Evolutionary conservation across 345 rosid species (phyloP), one percentile per base, ranked within the genome.

Genomic region (Balakata baccata): DNA sequence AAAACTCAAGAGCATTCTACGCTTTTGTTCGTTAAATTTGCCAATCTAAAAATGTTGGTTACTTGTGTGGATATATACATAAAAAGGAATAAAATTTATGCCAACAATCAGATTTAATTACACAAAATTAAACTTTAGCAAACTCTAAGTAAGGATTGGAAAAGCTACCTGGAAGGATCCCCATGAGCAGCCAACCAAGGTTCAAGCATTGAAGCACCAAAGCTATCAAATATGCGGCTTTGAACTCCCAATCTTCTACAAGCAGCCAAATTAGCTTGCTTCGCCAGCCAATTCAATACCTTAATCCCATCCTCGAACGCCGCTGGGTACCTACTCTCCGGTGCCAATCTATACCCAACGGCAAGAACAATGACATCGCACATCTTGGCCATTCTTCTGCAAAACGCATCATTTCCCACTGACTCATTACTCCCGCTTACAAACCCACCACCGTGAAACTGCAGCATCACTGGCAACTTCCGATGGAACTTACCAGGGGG

Each of bases 381-480:
- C 54, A 86, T 75, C 79, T 86, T 91, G 3, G 92, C 94, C 6
- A 89, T 81, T 74, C 96, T 72, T 81, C 92, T 81, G 66, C 96
- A 93, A 66, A 93, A 91, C 77, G 66, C 71, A 77, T 94, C 97
- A 68, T 91, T 91, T 17, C 76, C 82, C 61, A 78, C 86, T 18
- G 93, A 82, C 63, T 83, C 91, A 64, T 87, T 88, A 68, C 97
- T 87, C 74, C 97, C 97, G 23, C 90, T 82, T 46, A 92, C 92
- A 69, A 89, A 92, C 69, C 93, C 98, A 5, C 98, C 98, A n/a
- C 97, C 97, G 13, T 94, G 98, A 75, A 94, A 94, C 87, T 90
- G 97, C 85, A 92, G 63, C 82, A 92, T 84, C 81, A 90, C 90
- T 37, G 98, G 97, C 52, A 94, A 75, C 80, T 76, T 90, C 83